phyloP scores from a whole-genome alignment of 768 basidiomycete species.

The Leccinellum rugosiceps region DNA sequence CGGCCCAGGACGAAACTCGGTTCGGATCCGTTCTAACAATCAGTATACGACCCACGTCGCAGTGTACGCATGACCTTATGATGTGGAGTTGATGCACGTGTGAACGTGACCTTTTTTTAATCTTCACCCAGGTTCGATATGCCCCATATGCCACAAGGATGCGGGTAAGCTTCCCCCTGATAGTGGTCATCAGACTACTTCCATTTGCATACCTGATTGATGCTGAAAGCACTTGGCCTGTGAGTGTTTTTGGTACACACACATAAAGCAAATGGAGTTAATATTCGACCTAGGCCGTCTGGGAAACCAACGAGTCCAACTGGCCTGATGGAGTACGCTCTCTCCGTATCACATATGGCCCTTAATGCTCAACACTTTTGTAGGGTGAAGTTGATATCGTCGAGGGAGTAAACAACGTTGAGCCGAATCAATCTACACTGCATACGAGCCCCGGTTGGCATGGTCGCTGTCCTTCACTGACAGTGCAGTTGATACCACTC shows the following conservation, averaged over 20 bases:
- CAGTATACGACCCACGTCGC: conserved; percentile 35
- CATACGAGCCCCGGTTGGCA: conserved; percentile 50
- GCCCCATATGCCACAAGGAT: conserved; percentile 36
- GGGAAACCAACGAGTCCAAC: conserved; percentile 23
- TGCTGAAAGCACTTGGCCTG: conserved; percentile 35
- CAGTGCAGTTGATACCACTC: not conserved
- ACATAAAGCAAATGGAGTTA: conserved; percentile 9
- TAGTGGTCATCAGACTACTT: not conserved
- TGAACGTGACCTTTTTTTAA: not conserved
- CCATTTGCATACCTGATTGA: not conserved
- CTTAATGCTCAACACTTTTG: not conserved
- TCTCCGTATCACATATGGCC: not conserved
- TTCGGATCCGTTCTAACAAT: conserved; percentile 31
- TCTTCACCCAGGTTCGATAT: conserved; percentile 30
- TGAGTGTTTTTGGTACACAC: conserved; percentile 10
- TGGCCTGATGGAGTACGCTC: conserved; percentile 27
- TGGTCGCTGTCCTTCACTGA: not conserved
- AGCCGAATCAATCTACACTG: conserved; percentile 49
- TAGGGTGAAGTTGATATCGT: conserved; percentile 33
- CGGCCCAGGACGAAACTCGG: conserved; percentile 35
- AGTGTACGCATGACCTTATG: conserved; percentile 21
- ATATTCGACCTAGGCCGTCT: conserved; percentile 23
- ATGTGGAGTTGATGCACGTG: not conserved
- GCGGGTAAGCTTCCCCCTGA: conserved; percentile 23
- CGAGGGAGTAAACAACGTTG: conserved; percentile 49